A percentile compares a stretch with the other conserved stretches of the same genome.
phyloP scores from a whole-genome alignment of 176 grass and related monocot genomes.

The Chloris gayana region DNA sequence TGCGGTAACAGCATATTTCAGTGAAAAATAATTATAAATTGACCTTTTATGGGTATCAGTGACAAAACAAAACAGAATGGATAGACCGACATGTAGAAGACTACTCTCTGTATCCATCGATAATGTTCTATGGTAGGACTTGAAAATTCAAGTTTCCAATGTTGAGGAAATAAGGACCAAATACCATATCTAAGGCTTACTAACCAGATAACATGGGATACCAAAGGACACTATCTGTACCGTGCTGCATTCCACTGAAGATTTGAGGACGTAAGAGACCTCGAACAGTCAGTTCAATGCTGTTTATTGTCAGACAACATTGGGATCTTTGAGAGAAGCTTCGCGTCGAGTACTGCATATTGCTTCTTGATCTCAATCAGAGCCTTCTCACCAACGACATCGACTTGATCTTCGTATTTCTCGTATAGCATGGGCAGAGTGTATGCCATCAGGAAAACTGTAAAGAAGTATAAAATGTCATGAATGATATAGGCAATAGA shows the following conservation, averaged over 20 bases:
- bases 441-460: constrained; percentile 73
- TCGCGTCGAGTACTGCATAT: constrained; percentile 55
- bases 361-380: constrained; percentile 71
- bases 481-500: neutral
- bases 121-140: constrained; percentile 19
- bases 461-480: neutral
- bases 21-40: constrained; percentile 34
- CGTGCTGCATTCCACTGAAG: constrained; percentile 9
- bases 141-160: neutral
- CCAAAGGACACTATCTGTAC: constrained; percentile 11
- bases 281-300: constrained; percentile 42
- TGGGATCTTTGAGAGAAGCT: constrained; percentile 75
- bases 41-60: constrained; percentile 20
- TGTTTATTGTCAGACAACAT: constrained; percentile 64
- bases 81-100: constrained; percentile 20
- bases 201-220: constrained; percentile 11
- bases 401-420: constrained; percentile 81
- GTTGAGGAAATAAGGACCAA: neutral
- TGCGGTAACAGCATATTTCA: neutral
- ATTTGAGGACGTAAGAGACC: neutral
- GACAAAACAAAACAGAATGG: constrained; percentile 33
- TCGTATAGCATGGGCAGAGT: constrained; percentile 79
- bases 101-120: constrained; percentile 3
- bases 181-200: constrained; percentile 22
- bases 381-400: constrained; percentile 62